Evolutionary conservation across 164 flowering plant species (phyloP), one percentile per base, ranked within the genome.

Genomic region (Chloranthus sessilifolius): DNA sequence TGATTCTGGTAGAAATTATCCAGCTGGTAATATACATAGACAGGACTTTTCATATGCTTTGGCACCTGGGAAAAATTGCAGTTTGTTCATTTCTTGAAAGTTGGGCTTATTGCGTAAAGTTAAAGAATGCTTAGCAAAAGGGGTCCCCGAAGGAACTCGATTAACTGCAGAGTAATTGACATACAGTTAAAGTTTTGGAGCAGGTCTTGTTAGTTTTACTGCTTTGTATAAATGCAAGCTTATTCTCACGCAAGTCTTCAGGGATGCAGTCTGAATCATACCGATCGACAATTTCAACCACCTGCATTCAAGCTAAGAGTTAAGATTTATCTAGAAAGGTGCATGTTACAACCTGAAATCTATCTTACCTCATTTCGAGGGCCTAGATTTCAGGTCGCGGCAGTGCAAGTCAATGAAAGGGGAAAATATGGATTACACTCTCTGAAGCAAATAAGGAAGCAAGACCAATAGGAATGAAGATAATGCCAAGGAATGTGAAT

Each of bases 381-480:
- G 12, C 7, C 12, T 33, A 33, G 12, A 7, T 33, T 33, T 33
- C 12, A n/a, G n/a, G n/a, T n/a, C n/a, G n/a, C n/a, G n/a, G n/a
- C n/a, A n/a, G n/a, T n/a, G n/a, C n/a, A n/a, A n/a, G n/a, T n/a
- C n/a, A n/a, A n/a, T n/a, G n/a, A n/a, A n/a, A n/a, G n/a, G n/a
- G n/a, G n/a, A n/a, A 7, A 9, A n/a, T 7, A 10, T 15, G 19
- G 15, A 35, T 60, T 81, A 86, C 97, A 27, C 55, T 62, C 16
- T 76, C 77, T 20, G 98, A 92, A 15, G 98, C 99, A 69, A 73
- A 74, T 58, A 88, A 65, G 44, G 88, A 77, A 50, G 74, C 72
- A 39, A 84, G 73, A n/a, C 97, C 99, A 52, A 92, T 73, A 1
- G 97, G 99, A 56, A 92, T 78, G 68, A 92, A 92, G 51, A 85